Evolutionary conservation across 805 yeast genomes (phyloP).

Genomic region (Yarrowia sp.): DNA sequence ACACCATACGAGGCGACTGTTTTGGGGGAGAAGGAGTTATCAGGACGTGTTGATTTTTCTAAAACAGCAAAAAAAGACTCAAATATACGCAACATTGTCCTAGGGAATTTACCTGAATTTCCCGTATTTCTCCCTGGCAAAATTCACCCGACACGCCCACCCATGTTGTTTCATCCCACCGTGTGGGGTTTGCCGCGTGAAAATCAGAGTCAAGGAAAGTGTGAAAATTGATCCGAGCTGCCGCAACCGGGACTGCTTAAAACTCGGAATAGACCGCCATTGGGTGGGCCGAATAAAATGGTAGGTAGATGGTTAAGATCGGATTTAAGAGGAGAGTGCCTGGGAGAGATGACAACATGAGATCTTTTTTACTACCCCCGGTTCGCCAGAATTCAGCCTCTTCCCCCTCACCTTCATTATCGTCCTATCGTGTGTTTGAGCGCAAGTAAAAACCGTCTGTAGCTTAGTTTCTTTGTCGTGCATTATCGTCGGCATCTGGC

Average conservation of each 20-base stretch:
- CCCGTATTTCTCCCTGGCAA: not conserved
- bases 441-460: conserved; percentile 14
- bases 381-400: no score
- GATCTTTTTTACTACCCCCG: no score
- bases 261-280: not conserved
- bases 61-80: not conserved
- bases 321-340: not conserved
- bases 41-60: not conserved
- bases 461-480: conserved; percentile 22
- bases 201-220: not conserved
- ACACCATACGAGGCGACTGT: not conserved
- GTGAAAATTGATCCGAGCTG: conserved; percentile 22
- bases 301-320: not conserved
- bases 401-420: not conserved
- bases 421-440: conserved; percentile 20
- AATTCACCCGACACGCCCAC: not conserved
- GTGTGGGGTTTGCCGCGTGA: conserved; percentile 22
- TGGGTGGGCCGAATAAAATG: not conserved
- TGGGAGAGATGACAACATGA: not conserved
- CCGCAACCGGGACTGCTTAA: not conserved
- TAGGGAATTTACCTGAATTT: not conserved
- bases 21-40: not conserved
- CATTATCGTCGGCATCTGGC: conserved; percentile 24
- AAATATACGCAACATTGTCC: not conserved
- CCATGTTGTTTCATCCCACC: conserved; percentile 20